Conservation (phyloP, 225 moss, liverwort and hornwort species). For the Sphagnum tenellum region DNA sequence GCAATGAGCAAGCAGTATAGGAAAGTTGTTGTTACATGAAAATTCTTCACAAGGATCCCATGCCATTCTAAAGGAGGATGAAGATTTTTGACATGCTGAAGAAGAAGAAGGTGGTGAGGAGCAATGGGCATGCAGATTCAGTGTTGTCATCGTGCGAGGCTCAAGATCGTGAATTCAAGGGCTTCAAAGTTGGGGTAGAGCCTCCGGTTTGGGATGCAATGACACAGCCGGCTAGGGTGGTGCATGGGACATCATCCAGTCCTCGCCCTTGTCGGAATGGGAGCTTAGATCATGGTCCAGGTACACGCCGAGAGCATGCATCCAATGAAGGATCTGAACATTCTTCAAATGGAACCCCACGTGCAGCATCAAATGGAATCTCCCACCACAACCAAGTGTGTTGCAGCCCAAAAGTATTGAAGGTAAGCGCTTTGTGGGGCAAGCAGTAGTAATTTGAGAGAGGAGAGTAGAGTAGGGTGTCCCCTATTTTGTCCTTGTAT, state of each 20-base stretch:
- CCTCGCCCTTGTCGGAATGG: neutral
- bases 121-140: constrained; percentile 7
- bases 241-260: constrained; percentile 8
- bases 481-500: too few species aligned
- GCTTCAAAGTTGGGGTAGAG: constrained; percentile 6
- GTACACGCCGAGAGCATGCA: constrained; percentile 4
- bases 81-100: constrained; percentile 14
- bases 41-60: too few species aligned
- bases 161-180: constrained; percentile 17
- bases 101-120: constrained; percentile 17
- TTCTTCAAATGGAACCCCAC: neutral
- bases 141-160: constrained; percentile 13
- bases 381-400: too few species aligned
- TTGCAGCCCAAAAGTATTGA: neutral
- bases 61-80: constrained; percentile 5
- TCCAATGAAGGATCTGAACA: constrained; percentile 1
- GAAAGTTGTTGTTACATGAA: too few species aligned
- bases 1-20: too few species aligned
- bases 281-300: neutral
- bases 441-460: too few species aligned
- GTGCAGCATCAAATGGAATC: neutral
- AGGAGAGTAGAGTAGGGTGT: too few species aligned
- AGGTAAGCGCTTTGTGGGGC: neutral
- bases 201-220: constrained; percentile 16
- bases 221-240: neutral